A percentile compares a stretch with the other conserved stretches of the same genome.
Conservation (phyloP, 2,329 filamentous ascomycete species). For the Fusarium dimerum region DNA sequence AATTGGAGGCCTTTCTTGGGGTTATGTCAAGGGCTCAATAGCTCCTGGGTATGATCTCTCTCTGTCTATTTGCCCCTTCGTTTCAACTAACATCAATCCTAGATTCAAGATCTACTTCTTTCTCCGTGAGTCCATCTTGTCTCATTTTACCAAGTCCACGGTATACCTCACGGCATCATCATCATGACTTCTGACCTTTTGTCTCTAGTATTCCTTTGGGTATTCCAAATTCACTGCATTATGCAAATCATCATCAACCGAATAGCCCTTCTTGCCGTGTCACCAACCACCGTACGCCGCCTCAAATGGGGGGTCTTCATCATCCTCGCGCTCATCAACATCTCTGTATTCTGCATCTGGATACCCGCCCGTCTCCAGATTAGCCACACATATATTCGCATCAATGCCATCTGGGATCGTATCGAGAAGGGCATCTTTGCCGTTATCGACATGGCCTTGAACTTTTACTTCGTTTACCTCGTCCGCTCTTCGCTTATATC, state of each 20-base stretch:
- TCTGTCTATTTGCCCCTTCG: background rate
- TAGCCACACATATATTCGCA: conserved; percentile 37
- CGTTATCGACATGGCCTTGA: conserved; percentile 46
- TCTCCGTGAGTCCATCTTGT: conserved; percentile 14
- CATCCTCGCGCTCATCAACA: conserved; percentile 46
- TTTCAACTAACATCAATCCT: conserved; percentile 10
- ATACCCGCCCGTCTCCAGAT: conserved; percentile 48
- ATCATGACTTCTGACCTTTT: conserved; percentile 16
- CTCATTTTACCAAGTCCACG: background rate
- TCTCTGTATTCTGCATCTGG: conserved; percentile 53
- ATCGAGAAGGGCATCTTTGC: conserved; percentile 50
- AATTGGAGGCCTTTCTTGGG: conserved; percentile 39
- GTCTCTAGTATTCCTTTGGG: conserved; percentile 32
- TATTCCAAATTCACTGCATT: conserved; percentile 43
- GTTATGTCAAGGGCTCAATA: conserved; percentile 36
- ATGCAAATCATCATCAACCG: conserved; percentile 56
- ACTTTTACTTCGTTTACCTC: conserved; percentile 46
- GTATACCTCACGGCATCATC: too few species aligned
- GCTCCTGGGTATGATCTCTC: conserved; percentile 19
- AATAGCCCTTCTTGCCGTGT: conserved; percentile 45
- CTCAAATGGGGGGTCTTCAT: conserved; percentile 46
- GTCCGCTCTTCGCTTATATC: conserved; percentile 48
- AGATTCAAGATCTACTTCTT: conserved; percentile 32
- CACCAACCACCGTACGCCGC: conserved; percentile 35
- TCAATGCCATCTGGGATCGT: conserved; percentile 52